phyloP scores from a whole-genome alignment of 2,329 filamentous ascomycete species.

The Neocucurbitaria cava region DNA sequence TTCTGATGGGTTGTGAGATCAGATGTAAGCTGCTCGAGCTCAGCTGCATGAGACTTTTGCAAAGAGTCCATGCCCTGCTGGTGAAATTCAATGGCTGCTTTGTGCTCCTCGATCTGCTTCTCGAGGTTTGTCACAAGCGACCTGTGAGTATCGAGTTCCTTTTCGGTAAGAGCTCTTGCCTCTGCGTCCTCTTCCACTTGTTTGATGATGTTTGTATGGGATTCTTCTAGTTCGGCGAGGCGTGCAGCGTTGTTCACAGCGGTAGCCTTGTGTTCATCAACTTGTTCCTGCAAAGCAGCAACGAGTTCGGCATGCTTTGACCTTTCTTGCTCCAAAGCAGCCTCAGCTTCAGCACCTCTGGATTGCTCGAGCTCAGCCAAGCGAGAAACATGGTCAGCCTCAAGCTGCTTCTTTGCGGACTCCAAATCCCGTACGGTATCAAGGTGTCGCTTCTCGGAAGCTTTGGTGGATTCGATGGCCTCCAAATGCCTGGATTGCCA shows the following conservation, averaged over 20 bases:
- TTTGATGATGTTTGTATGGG: constrained; percentile 69
- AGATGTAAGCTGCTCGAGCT: constrained; percentile 58
- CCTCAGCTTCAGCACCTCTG: constrained; percentile 33
- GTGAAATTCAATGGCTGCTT: constrained; percentile 61
- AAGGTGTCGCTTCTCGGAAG: constrained; percentile 75
- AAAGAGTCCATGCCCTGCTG: constrained; percentile 61
- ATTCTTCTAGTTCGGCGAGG: constrained; percentile 76
- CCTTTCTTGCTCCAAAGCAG: constrained; percentile 50
- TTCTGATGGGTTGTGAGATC: constrained; percentile 43
- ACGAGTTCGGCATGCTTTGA: constrained; percentile 60
- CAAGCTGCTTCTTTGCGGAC: constrained; percentile 55
- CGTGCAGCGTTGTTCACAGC: constrained; percentile 73
- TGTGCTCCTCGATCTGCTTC: constrained; percentile 63
- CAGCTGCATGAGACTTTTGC: constrained; percentile 60
- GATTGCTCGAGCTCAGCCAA: constrained; percentile 40
- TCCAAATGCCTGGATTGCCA: constrained; percentile 81
- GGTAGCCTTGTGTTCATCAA: constrained; percentile 80
- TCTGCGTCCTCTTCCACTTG: constrained; percentile 72
- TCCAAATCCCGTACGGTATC: constrained; percentile 78
- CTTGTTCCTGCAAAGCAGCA: constrained; percentile 70
- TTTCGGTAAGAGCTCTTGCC: constrained; percentile 63
- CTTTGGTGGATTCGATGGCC: constrained; percentile 73
- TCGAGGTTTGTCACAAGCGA: constrained; percentile 63
- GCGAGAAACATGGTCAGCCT: constrained; percentile 42
- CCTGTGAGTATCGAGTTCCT: constrained; percentile 59